A percentile compares a stretch with the other conserved stretches of the same genome.
Conservation (phyloP, 495 filamentous ascomycete genomes). For the Aeminium ludgeri region DNA sequence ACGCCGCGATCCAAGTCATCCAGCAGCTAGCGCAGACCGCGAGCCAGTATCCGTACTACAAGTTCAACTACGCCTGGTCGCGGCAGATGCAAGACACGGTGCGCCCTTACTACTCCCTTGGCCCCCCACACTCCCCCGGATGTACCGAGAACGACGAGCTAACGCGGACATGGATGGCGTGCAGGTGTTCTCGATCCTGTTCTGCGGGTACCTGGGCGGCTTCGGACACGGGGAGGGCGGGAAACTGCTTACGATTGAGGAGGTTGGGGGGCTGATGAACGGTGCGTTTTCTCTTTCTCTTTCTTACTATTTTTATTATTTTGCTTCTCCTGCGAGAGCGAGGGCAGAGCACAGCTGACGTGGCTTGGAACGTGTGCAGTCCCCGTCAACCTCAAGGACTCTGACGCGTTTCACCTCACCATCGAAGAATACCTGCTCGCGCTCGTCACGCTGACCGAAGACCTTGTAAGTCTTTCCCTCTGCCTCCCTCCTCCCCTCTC, state of each 20-base stretch:
- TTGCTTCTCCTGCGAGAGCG: background rate
- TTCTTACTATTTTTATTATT: too few relatives aligned
- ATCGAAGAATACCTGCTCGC: slow-evolving; percentile 92
- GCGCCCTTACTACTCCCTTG: slow-evolving; percentile 13
- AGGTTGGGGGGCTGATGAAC: slow-evolving; percentile 59
- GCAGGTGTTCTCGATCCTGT: slow-evolving; percentile 35
- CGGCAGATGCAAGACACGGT: slow-evolving; percentile 71
- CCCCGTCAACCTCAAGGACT: slow-evolving; percentile 83
- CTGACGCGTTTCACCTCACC: slow-evolving; percentile 82
- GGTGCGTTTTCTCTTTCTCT: slow-evolving; percentile 32
- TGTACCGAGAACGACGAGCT: background rate
- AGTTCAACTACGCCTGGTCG: slow-evolving; percentile 75
- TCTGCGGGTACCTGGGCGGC: slow-evolving; percentile 65
- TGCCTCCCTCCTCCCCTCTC: too few relatives aligned
- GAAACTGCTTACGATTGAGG: slow-evolving; percentile 69
- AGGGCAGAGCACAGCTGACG: background rate
- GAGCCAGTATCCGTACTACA: slow-evolving; percentile 84
- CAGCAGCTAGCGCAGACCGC: slow-evolving; percentile 48
- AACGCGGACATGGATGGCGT: slow-evolving; percentile 21
- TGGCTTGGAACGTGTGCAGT: slow-evolving; percentile 33
- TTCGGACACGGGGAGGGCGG: slow-evolving; percentile 33
- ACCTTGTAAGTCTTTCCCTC: too few relatives aligned
- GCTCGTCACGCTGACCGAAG: slow-evolving; percentile 71
- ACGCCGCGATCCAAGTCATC: slow-evolving; percentile 38
- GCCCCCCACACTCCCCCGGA: too few relatives aligned